Base-by-base conservation (phyloP, 768 basidiomycete genomes). In the Mrakia gelida region DNA sequence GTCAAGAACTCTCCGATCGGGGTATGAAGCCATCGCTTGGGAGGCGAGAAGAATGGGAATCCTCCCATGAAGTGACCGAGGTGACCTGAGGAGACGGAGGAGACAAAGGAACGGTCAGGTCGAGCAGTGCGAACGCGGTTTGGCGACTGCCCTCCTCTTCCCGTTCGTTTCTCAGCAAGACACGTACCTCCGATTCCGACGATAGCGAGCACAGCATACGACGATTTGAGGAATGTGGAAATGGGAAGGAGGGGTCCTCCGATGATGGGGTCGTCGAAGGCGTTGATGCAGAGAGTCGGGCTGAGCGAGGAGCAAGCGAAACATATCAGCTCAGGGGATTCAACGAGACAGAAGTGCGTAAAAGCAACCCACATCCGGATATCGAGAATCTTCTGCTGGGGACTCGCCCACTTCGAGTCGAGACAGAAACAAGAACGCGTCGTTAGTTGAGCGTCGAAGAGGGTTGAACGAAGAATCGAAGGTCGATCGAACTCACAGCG, bases 251-350 rank as follows among this genome's bases (percentile, higher is more conserved):
- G 75, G 80, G 82, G 71, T 15, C 83, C 83, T 52, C 82, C 81
- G 32, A 84, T 81, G 62, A 85, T 82, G 0, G 85, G 85, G 79
- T 85, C 85, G 78, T 85, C 85, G 54, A 84, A 83, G 11, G 84
- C 84, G 80, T 83, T 84, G 75, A 85, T 82, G 15, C 81, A 81
- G 15, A 85, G 79, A 6, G 82, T 76, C 0, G 84, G 84, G 65
- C 83, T 85, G 49, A 52, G 16, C 1, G 49, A 45, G 30, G 26
- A 67, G 21, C 30, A 28, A 62, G 28, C 0, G 5, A 30, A 7
- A n/a, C 63, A 63, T 23, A n/a, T 45, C 21, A 9, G 43, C 34
- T 34, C 18, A 16, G 73, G 70, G 13, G 45, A 41, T 41, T 1
- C 2, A 49, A 71, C 61, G 28, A 41, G 43, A 21, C 26, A 7